Base-by-base conservation (phyloP, 768 basidiomycete species). In the Antrodiella citrinella region DNA sequence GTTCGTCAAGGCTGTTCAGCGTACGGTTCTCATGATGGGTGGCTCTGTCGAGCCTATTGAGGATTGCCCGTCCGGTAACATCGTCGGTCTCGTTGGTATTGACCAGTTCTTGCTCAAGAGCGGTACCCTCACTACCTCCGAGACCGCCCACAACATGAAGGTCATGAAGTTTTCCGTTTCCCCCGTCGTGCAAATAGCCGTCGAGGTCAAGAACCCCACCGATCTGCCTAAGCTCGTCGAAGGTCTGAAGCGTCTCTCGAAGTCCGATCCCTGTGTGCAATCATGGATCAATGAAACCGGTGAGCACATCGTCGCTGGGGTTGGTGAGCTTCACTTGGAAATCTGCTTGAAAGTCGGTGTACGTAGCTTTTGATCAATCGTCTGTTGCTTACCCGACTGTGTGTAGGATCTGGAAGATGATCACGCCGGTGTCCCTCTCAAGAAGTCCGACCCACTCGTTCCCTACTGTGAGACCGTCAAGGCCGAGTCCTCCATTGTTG, bases 91-190 rank as follows among this genome's bases (percentile, higher is more conserved):
- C 65, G 95, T 98, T 73, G 96, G 96, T 77, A 89, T 99, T 62
- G 96, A 99, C 73, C 96, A 99, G 74, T 99, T 98, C 91, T 73
- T 99, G 75, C 86, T 99, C 69, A 99, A 99, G 84, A 92, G 83
- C 59, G 96, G 96, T 68, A 99, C 96, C 55, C 82, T 99, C 65
- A 99, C 96, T 53, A 83, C 90, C 53, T 92, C 92, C 45, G 96
- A 98, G 75, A 96, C 93, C 47, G 96, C 96, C 47, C 96, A 99
- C 80, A 99, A 99, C 80, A 96, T 99, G 93, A 91, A 77, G 76
- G 93, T 99, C 71, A 99, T 99, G 96, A 91, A 88, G 75, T 97
- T 97, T 82, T 98, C 94, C 69, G 96, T 99, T 50, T 98, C 96
- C 25, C 96, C 96, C 59, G 96, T 99, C 77, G 96, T 99, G 43